phyloP scores from a whole-genome alignment of 1,284 basidiomycete genomes.

The Pseudozyma hubeiensis region DNA sequence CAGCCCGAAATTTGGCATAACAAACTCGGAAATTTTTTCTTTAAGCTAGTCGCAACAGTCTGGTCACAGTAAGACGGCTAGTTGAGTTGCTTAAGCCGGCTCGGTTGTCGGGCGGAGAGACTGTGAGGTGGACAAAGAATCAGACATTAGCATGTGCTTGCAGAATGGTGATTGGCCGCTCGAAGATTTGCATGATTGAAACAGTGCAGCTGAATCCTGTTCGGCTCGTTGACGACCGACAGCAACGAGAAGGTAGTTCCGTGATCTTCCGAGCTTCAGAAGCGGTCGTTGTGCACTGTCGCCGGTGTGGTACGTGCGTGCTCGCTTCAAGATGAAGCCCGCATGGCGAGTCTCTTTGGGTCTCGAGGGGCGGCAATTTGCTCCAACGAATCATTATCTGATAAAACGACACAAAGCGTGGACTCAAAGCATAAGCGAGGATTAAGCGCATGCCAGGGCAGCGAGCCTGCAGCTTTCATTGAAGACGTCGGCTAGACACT shows the following conservation, averaged over 20 bases:
- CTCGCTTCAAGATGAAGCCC: too few species aligned
- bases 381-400: background rate
- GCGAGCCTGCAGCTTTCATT: background rate
- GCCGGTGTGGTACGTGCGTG: background rate
- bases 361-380: too few species aligned
- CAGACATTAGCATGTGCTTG: background rate
- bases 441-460: background rate
- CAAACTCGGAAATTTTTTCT: too few species aligned
- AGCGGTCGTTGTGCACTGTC: background rate
- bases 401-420: background rate
- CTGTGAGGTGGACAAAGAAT: too few species aligned
- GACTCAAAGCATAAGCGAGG: background rate
- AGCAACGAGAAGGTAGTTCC: background rate
- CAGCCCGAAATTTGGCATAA: too few species aligned
- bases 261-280: conserved; percentile 5
- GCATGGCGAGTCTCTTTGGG: too few species aligned
- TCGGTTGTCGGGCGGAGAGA: background rate
- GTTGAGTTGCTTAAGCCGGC: background rate
- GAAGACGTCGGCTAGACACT: background rate
- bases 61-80: too few species aligned
- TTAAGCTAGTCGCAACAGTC: too few species aligned
- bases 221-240: too few species aligned
- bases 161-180: background rate
- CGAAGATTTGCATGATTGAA: conserved; percentile 13
- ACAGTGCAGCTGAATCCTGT: conserved; percentile 2